Evolutionary conservation across 106 monocot species (phyloP).

Genomic region (Dactylorhiza incarnata): DNA sequence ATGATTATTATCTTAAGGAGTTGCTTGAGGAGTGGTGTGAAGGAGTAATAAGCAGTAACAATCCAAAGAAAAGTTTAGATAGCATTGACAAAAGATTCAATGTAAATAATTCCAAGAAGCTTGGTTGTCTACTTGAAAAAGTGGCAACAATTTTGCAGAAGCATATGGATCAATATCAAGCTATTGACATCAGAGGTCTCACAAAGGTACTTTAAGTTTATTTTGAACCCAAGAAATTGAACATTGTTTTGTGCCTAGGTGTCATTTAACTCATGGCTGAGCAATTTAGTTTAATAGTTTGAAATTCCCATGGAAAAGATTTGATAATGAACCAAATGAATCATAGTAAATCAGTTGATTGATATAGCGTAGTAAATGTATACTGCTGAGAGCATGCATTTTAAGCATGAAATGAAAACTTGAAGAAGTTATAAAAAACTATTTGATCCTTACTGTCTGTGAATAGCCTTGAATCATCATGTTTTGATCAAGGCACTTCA

Average conservation of each 20-base stretch:
- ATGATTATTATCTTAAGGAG: conserved; percentile 78
- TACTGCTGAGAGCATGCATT: background rate
- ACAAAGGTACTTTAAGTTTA: conserved; percentile 36
- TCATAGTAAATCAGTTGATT: background rate
- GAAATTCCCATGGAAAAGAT: background rate
- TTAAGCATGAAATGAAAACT: background rate
- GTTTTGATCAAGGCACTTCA: background rate
- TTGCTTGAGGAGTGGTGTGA: conserved; percentile 94
- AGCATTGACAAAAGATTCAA: conserved; percentile 3
- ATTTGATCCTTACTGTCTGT: background rate
- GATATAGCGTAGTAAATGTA: background rate
- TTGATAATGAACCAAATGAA: background rate
- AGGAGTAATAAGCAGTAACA: conserved; percentile 42
- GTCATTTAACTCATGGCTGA: background rate
- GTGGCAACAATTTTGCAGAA: conserved; percentile 61
- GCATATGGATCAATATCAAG: conserved; percentile 38
- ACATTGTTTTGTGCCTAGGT: background rate
- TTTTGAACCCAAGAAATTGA: background rate
- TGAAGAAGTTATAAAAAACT: background rate
- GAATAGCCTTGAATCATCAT: background rate
- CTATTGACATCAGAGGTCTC: conserved; percentile 75
- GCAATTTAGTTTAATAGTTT: background rate
- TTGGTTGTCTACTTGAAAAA: conserved; percentile 57
- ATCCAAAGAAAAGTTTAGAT: conserved; percentile 9
- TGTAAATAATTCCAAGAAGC: conserved; percentile 14